Conservation (phyloP, 495 filamentous ascomycete species). For the Lindgomyces ingoldianus region DNA sequence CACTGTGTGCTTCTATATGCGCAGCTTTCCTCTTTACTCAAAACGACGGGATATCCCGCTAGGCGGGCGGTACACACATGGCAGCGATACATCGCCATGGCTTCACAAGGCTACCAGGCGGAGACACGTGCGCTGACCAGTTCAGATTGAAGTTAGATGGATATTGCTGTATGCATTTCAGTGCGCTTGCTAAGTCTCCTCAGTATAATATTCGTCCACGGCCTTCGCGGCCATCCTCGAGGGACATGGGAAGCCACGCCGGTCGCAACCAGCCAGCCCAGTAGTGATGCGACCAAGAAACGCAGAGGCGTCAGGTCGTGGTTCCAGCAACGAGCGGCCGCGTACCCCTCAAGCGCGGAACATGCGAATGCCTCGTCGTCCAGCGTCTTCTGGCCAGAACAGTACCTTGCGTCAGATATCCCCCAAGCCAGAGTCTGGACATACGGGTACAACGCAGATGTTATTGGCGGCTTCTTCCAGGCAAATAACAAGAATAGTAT, state of each 20-base stretch:
- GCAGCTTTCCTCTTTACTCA: background rate
- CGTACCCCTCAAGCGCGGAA: no score
- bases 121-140: background rate
- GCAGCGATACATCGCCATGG: background rate
- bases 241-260: conserved; percentile 40
- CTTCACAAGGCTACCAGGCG: background rate
- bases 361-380: conserved; percentile 3
- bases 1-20: background rate
- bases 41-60: background rate
- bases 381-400: conserved; percentile 45
- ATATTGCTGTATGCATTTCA: background rate
- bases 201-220: conserved; percentile 46
- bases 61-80: background rate
- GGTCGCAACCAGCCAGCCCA: background rate
- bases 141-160: background rate
- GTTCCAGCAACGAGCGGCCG: conserved; percentile 1
- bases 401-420: conserved; percentile 44
- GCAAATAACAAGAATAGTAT: conserved; percentile 45
- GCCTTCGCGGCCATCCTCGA: conserved; percentile 43
- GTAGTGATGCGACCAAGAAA: conserved; percentile 11
- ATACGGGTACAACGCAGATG: conserved; percentile 51
- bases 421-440: conserved; percentile 48
- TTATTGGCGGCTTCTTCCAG: conserved; percentile 42
- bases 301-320: background rate
- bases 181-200: background rate